These are phyloP conservation scores for Aspergillus kassunensis DNA, from an alignment of 495 filamentous ascomycete genomes.

Conservation along the genomic window DNA sequence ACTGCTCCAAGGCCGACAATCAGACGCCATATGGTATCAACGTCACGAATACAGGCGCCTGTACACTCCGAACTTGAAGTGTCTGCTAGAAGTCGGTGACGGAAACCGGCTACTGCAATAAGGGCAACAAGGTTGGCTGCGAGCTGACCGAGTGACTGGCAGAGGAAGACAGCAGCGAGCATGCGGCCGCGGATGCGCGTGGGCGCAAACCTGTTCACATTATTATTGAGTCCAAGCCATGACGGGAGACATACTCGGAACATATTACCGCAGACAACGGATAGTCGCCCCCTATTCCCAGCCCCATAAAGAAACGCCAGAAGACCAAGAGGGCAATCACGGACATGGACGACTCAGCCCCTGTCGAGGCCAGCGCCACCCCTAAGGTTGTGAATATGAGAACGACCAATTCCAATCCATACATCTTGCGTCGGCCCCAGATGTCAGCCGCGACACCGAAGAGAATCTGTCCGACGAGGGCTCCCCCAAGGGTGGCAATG, in stretches of 20 bases:
- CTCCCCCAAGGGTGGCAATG: conserved; percentile 45
- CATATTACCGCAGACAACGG: conserved; percentile 51
- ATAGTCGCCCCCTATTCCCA: conserved; percentile 45
- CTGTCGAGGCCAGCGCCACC: conserved; percentile 22
- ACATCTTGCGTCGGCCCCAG: conserved; percentile 51
- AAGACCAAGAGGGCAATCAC: conserved; percentile 45
- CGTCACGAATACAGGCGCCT: conserved; percentile 1
- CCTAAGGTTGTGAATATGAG: conserved; percentile 47
- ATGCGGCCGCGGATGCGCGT: conserved; percentile 48
- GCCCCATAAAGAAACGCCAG: conserved; percentile 42
- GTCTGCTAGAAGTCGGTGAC: not conserved
- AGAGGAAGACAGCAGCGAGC: conserved; percentile 55
- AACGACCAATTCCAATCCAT: conserved; percentile 54
- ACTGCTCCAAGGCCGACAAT: conserved; percentile 50
- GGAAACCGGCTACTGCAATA: conserved; percentile 11
- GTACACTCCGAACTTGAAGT: not conserved
- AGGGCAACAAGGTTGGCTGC: conserved; percentile 37
- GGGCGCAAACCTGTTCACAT: conserved; percentile 37
- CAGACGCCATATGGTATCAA: conserved; percentile 43
- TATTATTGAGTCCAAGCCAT: too few species aligned
- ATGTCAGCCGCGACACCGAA: conserved; percentile 54
- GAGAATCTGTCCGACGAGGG: conserved; percentile 49
- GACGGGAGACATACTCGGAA: conserved; percentile 47
- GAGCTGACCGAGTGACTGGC: conserved; percentile 54
- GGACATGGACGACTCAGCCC: conserved; percentile 39